A percentile compares a stretch with the other conserved stretches of the same genome.
Conservation (phyloP, 164 flowering plant species). For the Magnolia kwangsiensis region DNA sequence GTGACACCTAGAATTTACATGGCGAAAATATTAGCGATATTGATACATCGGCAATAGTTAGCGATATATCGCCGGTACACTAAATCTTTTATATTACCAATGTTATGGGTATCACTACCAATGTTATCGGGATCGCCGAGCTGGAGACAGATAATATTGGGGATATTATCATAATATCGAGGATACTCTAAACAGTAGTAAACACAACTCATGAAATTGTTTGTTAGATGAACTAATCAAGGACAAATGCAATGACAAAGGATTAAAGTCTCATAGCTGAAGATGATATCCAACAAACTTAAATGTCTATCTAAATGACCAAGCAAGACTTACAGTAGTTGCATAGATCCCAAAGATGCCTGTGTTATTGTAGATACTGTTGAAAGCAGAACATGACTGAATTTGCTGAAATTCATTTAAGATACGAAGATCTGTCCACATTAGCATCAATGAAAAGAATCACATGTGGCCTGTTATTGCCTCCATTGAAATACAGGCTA, state of each 20-base stretch:
- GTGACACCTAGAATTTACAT: no score
- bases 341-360: conserved; percentile 81
- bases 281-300: background rate
- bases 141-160: no score
- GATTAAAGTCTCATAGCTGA: background rate
- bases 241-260: no score
- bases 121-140: no score
- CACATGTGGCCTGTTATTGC: background rate
- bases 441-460: background rate
- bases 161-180: no score
- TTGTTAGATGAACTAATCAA: no score
- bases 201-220: background rate
- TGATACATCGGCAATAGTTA: no score
- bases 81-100: no score
- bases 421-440: conserved; percentile 63
- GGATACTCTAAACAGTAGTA: no score
- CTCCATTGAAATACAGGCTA: background rate
- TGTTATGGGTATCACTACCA: no score
- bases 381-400: conserved; percentile 76
- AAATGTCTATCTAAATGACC: background rate
- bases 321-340: conserved; percentile 57
- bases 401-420: conserved; percentile 57
- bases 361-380: conserved; percentile 61
- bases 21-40: no score
- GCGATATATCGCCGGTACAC: no score